Conservation (phyloP, 1,139 yeast genomes). For the Hansenula sp. region DNA sequence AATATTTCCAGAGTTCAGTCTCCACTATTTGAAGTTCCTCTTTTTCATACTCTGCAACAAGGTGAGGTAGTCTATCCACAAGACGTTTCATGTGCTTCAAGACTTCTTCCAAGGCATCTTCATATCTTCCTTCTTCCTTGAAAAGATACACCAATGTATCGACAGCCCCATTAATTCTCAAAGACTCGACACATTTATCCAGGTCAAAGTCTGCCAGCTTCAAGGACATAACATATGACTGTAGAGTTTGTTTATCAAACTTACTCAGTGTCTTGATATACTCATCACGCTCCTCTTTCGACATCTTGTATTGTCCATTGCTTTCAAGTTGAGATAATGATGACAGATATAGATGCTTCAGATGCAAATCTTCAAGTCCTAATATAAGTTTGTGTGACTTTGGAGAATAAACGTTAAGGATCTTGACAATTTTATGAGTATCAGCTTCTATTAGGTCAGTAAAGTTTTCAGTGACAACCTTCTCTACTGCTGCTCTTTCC, state of each 20-base stretch:
- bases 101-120: constrained; percentile 29
- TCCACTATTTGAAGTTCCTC: constrained; percentile 20
- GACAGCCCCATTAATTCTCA: constrained; percentile 28
- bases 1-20: constrained; percentile 26
- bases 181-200: constrained; percentile 21
- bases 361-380: constrained; percentile 24
- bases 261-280: constrained; percentile 32
- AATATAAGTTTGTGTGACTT: constrained; percentile 35
- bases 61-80: constrained; percentile 9
- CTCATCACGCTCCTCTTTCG: constrained; percentile 15
- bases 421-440: constrained; percentile 32
- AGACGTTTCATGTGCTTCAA: constrained; percentile 21
- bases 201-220: constrained; percentile 15
- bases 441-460: constrained; percentile 29
- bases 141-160: constrained; percentile 33
- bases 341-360: constrained; percentile 19
- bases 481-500: constrained; percentile 33
- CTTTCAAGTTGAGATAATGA: constrained; percentile 17
- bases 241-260: constrained; percentile 22
- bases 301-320: constrained; percentile 12
- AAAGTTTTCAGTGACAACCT: constrained; percentile 36
- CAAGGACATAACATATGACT: constrained; percentile 21
- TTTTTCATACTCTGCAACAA: constrained; percentile 12
- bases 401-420: constrained; percentile 36
- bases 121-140: constrained; percentile 21